Base-by-base conservation (phyloP, 2,329 filamentous ascomycete genomes). In the Claviceps sorghi region DNA sequence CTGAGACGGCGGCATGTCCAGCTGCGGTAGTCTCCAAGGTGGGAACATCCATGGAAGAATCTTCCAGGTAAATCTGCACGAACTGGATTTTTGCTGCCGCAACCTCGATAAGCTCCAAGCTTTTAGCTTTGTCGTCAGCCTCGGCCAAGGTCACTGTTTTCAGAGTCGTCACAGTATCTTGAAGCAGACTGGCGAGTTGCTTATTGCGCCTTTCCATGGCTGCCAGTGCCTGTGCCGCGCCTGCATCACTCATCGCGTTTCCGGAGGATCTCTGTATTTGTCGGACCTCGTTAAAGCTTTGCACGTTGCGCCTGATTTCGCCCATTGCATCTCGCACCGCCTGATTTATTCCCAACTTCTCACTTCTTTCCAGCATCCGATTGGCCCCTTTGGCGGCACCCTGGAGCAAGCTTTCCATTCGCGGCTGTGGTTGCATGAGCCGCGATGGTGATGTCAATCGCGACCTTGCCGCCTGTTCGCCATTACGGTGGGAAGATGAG, bases 281-380 rank as follows among this genome's bases (percentile, higher is more conserved):
- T 34, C 75, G 70, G 2, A 73, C 71, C 53, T 79, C 77, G 56
- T 86, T 83, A 34, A 84, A 72, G 32, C 76, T 77, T 60, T 84
- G 78, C 58, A 90, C 79, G 58, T 88, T 89, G 60, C 85, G 84
- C 54, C 79, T 79, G 49, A 91, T 84, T 66, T 94, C 88, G 9
- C 82, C 83, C 62, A 93, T 78, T 19, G 87, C 86, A 58, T 87
- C 86, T n/a, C 87, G 78, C 7, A 93, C 80, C 0, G 83, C 86
- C 64, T 86, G 84, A 62, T 88, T 89, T 52, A 93, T 84, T 7
- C 86, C 86, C 56, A 89, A 80, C 61, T 81, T 84, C 65, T 90
- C 85, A 50, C 86, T 78, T 34, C 80, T 76, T 59, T 87, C 82
- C 36, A 88, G 72, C 17, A 91, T 81, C 50, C 81, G 82, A 62